Evolutionary conservation across 371 early-diverging fungal genomes (phyloP).

Genomic region (Circinella minor): DNA sequence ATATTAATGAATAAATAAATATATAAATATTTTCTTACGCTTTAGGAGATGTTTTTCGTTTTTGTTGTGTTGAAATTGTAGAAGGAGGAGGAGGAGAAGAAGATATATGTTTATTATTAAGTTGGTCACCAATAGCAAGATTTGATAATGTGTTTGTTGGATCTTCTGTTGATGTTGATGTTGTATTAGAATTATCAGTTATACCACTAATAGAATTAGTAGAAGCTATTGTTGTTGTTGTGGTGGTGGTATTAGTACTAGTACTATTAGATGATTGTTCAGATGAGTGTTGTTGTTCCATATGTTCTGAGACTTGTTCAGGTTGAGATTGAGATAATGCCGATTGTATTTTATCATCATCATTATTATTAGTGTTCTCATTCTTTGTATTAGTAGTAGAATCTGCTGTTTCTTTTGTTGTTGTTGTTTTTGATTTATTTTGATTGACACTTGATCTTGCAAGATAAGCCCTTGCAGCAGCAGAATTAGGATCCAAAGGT

Average conservation of each 20-base stretch:
- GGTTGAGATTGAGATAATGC: too few species aligned
- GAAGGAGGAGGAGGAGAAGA: neutral
- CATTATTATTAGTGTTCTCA: too few species aligned
- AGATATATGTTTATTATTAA: neutral
- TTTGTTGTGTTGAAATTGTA: neutral
- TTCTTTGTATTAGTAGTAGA: too few species aligned
- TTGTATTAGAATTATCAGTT: neutral
- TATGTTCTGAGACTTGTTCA: neutral
- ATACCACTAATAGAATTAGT: too few species aligned
- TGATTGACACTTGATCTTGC: slow-evolving; percentile 17
- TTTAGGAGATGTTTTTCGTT: neutral
- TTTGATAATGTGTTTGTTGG: neutral
- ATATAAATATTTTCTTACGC: neutral
- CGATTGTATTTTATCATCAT: too few species aligned
- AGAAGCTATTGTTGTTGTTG: neutral
- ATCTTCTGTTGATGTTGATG: neutral
- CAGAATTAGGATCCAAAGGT: slow-evolving; percentile 85
- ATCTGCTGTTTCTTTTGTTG: neutral
- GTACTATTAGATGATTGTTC: too few species aligned
- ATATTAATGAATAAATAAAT: too few species aligned
- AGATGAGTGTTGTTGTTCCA: neutral
- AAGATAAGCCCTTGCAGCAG: slow-evolving; percentile 85
- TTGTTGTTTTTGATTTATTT: neutral
- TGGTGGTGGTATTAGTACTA: neutral
- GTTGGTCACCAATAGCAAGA: neutral